Conservation (phyloP, 495 filamentous ascomycete species). For the Friedmanniomyces endolithicus region DNA sequence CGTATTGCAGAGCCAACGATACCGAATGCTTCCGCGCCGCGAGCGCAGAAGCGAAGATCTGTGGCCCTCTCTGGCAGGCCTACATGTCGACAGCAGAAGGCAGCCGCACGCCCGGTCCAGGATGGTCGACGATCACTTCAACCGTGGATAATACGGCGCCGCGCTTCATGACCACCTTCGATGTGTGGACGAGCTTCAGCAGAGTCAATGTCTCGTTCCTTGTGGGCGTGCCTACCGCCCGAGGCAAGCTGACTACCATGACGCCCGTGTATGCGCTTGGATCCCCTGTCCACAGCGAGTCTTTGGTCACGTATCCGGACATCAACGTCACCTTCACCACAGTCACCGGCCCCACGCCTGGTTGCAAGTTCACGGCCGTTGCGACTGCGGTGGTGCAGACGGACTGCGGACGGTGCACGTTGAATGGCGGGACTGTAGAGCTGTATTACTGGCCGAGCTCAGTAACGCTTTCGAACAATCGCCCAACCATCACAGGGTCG, state of each 20-base stretch:
- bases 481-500: not conserved
- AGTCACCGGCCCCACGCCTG: not conserved
- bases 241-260: not conserved
- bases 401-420: constrained; percentile 2
- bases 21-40: not conserved
- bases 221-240: not conserved
- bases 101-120: not conserved
- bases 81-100: not conserved
- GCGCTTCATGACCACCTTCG: not conserved
- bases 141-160: not conserved
- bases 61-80: not conserved
- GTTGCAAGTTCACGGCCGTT: constrained; percentile 4
- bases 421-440: constrained; percentile 1
- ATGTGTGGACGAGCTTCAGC: constrained; percentile 1
- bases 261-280: constrained; percentile 11
- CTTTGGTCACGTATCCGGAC: not conserved
- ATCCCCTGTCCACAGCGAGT: not conserved
- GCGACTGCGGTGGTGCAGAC: not conserved
- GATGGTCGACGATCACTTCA: not conserved
- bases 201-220: not conserved
- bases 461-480: not conserved
- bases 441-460: constrained; percentile 1
- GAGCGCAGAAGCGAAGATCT: not conserved
- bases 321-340: not conserved
- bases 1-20: not conserved